Conservation (phyloP, 768 basidiomycete species). For the Pleurotus citrinopileatus region DNA sequence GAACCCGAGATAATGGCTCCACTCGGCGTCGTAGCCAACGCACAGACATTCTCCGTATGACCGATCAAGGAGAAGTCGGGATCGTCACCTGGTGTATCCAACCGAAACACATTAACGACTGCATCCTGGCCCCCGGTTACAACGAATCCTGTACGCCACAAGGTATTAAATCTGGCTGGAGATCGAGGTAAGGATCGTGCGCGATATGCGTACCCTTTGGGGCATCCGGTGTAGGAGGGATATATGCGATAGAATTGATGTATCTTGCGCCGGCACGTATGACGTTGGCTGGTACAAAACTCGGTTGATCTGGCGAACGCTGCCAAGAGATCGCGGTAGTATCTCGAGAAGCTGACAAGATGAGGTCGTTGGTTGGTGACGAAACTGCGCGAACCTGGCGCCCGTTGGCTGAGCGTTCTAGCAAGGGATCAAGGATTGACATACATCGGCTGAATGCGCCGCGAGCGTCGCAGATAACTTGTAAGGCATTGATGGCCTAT, state of each 20-base stretch:
- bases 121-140: slow-evolving; percentile 90
- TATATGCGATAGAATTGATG: slow-evolving; percentile 80
- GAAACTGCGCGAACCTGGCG: slow-evolving; percentile 78
- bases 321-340: slow-evolving; percentile 87
- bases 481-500: slow-evolving; percentile 51
- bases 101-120: slow-evolving; percentile 79
- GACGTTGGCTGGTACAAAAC: slow-evolving; percentile 53
- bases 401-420: slow-evolving; percentile 5
- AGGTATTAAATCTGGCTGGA: slow-evolving; percentile 11
- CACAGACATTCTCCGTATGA: slow-evolving; percentile 88
- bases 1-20: slow-evolving; percentile 93
- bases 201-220: slow-evolving; percentile 56
- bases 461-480: slow-evolving; percentile 72
- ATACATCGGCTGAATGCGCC: slow-evolving; percentile 73
- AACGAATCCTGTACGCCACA: slow-evolving; percentile 62
- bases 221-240: slow-evolving; percentile 64
- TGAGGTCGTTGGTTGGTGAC: slow-evolving; percentile 70
- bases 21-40: slow-evolving; percentile 64
- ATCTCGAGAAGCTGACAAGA: slow-evolving; percentile 92
- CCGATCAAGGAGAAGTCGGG: slow-evolving; percentile 84
- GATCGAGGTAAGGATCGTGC: slow-evolving; percentile 13
- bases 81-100: slow-evolving; percentile 51
- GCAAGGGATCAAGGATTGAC: too few species aligned
- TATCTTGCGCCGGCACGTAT: slow-evolving; percentile 68
- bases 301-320: slow-evolving; percentile 40